Evolutionary conservation across 1,284 basidiomycete genomes (phyloP).

Genomic region (Naganishia albida): DNA sequence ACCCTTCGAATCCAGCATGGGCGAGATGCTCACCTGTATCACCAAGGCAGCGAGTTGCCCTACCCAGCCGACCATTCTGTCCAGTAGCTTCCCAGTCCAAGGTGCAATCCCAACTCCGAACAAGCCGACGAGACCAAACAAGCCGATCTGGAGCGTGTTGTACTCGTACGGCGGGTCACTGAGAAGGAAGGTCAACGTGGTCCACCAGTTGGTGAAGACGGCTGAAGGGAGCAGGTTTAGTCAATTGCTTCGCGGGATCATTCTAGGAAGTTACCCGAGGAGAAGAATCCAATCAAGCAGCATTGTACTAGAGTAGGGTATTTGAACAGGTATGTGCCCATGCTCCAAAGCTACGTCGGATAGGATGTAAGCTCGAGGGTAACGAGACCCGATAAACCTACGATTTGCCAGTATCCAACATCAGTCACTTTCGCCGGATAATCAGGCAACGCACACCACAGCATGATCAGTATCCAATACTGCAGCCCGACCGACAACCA

Average conservation of each 20-base stretch:
- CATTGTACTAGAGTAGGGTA: constrained; percentile 69
- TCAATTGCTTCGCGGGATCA: background rate
- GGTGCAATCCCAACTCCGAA: constrained; percentile 67
- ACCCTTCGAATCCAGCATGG: no score
- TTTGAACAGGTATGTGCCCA: constrained; percentile 67
- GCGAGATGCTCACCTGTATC: constrained; percentile 20
- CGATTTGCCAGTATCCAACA: constrained; percentile 63
- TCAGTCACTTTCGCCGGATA: constrained; percentile 64
- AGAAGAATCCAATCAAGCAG: constrained; percentile 61
- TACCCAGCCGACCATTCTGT: constrained; percentile 67
- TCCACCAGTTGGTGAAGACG: constrained; percentile 41
- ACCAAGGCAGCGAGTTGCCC: constrained; percentile 61
- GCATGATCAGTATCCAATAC: constrained; percentile 57
- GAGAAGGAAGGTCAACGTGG: constrained; percentile 69
- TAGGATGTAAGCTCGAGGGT: background rate
- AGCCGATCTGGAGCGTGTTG: constrained; percentile 64
- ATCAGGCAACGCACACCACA: constrained; percentile 67
- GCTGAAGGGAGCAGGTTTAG: constrained; percentile 29
- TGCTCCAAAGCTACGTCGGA: constrained; percentile 59
- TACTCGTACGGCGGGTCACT: constrained; percentile 63
- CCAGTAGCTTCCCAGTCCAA: constrained; percentile 63
- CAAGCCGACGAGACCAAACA: constrained; percentile 71
- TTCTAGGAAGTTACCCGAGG: constrained; percentile 52
- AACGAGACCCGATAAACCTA: constrained; percentile 30
- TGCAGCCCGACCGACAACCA: constrained; percentile 64